These are phyloP conservation scores for Hymenoscyphus fructigenus DNA, from an alignment of 2,329 filamentous ascomycete species.

Conservation along the genomic window DNA sequence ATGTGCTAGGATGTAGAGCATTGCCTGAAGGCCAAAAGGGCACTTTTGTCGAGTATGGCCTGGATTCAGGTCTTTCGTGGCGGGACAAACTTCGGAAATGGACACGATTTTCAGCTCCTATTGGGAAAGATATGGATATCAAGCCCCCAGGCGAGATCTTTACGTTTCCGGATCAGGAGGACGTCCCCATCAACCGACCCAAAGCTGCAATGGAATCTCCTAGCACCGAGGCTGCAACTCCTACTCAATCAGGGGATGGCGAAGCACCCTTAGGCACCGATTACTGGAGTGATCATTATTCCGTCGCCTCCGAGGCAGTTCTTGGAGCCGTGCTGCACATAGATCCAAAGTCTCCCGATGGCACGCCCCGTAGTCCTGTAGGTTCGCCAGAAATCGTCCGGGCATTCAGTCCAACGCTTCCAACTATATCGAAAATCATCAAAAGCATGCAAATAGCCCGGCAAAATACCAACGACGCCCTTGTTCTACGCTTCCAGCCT, in stretches of 20 bases:
- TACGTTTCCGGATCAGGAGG: background rate
- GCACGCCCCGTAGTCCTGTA: background rate
- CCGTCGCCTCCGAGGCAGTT: conserved; percentile 28
- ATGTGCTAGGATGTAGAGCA: conserved; percentile 22
- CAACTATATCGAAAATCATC: conserved; percentile 27
- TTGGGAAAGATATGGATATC: conserved; percentile 15
- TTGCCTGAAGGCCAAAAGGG: conserved; percentile 11
- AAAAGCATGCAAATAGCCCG: conserved; percentile 5
- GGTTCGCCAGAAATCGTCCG: conserved; percentile 7
- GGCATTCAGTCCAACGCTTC: conserved; percentile 28
- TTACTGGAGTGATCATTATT: conserved; percentile 20
- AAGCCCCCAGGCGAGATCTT: background rate
- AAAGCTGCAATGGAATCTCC: background rate
- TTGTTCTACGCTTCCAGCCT: conserved; percentile 32
- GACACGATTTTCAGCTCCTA: conserved; percentile 33
- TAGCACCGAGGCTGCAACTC: background rate
- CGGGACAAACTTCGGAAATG: conserved; percentile 31
- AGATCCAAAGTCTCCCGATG: background rate
- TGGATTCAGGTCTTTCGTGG: conserved; percentile 30
- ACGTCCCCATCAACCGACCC: background rate
- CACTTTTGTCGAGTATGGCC: conserved; percentile 24
- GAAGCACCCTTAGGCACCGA: background rate
- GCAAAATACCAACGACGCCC: conserved; percentile 4
- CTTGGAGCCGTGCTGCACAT: conserved; percentile 28
- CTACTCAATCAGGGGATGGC: background rate